Evolutionary conservation across 179 eudicot species (phyloP).

Genomic region (Spinacia oleracea): DNA sequence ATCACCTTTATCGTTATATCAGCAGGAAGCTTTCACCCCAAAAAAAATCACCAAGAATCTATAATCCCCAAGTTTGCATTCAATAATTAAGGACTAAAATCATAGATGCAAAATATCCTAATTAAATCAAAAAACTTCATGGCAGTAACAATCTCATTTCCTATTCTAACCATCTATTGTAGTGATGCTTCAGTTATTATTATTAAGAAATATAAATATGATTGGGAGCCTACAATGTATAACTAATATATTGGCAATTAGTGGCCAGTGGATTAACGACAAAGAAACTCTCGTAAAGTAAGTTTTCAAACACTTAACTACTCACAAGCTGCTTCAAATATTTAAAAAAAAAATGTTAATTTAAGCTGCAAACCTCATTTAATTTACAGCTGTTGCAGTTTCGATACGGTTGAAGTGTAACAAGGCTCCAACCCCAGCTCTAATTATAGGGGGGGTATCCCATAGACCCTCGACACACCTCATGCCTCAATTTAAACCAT

Average conservation of each 20-base stretch:
- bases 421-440: neutral
- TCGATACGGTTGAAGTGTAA: neutral
- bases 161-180: neutral
- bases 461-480: neutral
- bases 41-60: too few relatives aligned
- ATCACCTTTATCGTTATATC: too few relatives aligned
- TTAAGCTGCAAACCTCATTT: too few relatives aligned
- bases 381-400: too few relatives aligned
- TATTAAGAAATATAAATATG: neutral
- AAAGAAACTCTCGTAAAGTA: neutral
- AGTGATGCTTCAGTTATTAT: neutral
- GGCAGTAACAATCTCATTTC: neutral
- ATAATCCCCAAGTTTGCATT: too few relatives aligned
- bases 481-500: too few relatives aligned
- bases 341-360: too few relatives aligned
- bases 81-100: neutral
- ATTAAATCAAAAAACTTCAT: neutral
- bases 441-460: neutral
- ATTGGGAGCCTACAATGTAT: neutral
- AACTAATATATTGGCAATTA: too few relatives aligned
- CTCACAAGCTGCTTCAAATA: too few relatives aligned
- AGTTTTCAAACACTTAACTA: conserved; percentile 38
- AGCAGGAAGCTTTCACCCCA: too few relatives aligned
- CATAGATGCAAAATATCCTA: neutral
- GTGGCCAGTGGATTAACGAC: too few relatives aligned